These are phyloP conservation scores for Hypoxylon sp. DNA, from an alignment of 2,329 filamentous ascomycete species.

Conservation along the genomic window DNA sequence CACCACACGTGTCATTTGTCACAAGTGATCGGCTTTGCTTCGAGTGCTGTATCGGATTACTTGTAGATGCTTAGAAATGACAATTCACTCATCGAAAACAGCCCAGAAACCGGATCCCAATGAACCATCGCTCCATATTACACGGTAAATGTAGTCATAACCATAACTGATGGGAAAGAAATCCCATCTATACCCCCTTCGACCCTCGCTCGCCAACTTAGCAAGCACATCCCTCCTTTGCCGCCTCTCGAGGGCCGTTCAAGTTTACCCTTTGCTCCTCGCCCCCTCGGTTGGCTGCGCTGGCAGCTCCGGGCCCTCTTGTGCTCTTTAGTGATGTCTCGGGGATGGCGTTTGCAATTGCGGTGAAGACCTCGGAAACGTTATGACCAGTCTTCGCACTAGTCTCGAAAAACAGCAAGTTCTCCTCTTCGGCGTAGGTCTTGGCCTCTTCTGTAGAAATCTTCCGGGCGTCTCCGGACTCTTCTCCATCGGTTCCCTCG, in stretches of 20 bases:
- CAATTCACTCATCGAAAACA: conserved; percentile 35
- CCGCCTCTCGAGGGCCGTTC: conserved; percentile 75
- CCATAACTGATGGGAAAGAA: conserved; percentile 23
- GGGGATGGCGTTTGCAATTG: conserved; percentile 97
- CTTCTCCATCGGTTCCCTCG: conserved; percentile 61
- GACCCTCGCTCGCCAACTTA: conserved; percentile 51
- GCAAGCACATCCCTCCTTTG: conserved; percentile 93
- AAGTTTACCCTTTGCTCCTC: conserved; percentile 85
- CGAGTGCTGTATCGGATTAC: conserved; percentile 10
- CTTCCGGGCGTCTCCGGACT: conserved; percentile 80
- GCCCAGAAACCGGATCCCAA: conserved; percentile 35
- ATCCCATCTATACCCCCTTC: conserved; percentile 17
- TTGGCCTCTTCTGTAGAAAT: conserved; percentile 91
- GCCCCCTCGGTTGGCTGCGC: conserved; percentile 64
- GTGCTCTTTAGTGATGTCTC: conserved; percentile 94
- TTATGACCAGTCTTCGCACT: conserved; percentile 96
- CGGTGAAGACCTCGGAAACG: conserved; percentile 95
- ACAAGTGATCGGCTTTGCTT: conserved; percentile 11
- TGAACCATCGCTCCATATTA: conserved; percentile 45
- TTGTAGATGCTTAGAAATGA: conserved; percentile 26
- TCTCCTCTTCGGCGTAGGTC: conserved; percentile 93
- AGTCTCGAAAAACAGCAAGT: conserved; percentile 95
- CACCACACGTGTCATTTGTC: conserved; percentile 12
- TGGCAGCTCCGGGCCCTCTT: conserved; percentile 72
- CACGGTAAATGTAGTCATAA: conserved; percentile 41